These are phyloP conservation scores for Metarhizium album DNA, from an alignment of 2,329 filamentous ascomycete genomes.

Conservation along the genomic window DNA sequence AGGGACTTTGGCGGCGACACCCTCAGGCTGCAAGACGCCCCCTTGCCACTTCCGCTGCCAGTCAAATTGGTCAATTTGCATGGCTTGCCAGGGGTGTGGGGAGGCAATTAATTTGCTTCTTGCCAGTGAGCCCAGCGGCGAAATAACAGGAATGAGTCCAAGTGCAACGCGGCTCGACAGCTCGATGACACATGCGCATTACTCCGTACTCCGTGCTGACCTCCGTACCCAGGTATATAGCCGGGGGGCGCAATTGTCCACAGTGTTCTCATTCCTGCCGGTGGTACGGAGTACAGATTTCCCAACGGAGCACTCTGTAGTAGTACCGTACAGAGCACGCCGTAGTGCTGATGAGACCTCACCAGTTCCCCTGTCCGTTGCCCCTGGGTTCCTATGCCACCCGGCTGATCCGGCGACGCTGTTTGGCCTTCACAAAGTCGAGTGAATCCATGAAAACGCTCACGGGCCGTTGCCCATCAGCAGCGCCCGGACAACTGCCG, in stretches of 20 bases:
- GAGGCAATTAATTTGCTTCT: constrained; percentile 5
- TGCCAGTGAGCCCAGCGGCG: background rate
- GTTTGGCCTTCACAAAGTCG: too few relatives aligned
- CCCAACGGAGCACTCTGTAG: too few relatives aligned
- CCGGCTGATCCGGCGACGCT: too few relatives aligned
- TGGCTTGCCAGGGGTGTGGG: constrained; percentile 7
- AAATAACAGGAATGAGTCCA: background rate
- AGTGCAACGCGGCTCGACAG: background rate
- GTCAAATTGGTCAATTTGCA: constrained; percentile 17
- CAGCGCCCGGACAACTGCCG: background rate
- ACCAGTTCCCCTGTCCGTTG: background rate
- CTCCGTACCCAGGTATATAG: too few relatives aligned
- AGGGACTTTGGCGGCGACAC: background rate
- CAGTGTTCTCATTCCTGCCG: background rate
- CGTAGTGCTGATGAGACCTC: background rate
- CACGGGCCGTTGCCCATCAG: background rate
- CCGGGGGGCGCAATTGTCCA: too few relatives aligned
- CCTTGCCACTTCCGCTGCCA: constrained; percentile 5
- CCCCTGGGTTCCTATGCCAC: too few relatives aligned
- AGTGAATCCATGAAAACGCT: too few relatives aligned
- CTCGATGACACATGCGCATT: too few relatives aligned
- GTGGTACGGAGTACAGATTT: background rate
- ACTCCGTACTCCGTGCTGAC: too few relatives aligned
- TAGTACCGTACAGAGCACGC: too few relatives aligned
- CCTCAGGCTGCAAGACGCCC: background rate